Conservation (phyloP, 257 asterid species). For the Asclepias syriaca region DNA sequence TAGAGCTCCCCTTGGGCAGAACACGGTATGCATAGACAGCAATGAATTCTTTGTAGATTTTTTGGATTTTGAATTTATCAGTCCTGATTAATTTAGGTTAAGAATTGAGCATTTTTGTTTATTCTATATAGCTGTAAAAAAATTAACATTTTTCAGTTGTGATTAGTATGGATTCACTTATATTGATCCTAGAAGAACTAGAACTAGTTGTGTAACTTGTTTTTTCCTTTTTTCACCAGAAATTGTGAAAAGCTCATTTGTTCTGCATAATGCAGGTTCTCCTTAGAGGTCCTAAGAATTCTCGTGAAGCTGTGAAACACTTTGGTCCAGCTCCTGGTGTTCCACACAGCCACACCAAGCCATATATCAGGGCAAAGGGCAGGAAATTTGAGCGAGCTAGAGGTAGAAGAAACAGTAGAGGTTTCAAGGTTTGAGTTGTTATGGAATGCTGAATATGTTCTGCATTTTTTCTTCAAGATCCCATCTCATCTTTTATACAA, state of each 20-base stretch:
- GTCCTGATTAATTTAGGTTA: neutral
- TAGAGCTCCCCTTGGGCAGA: conserved; percentile 92
- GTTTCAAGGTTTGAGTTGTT: conserved; percentile 55
- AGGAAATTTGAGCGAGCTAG: conserved; percentile 89
- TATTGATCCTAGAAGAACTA: neutral
- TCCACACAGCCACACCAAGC: conserved; percentile 96
- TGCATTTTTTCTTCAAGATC: conserved; percentile 2
- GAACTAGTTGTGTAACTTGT: neutral
- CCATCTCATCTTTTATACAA: neutral
- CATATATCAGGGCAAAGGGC: conserved; percentile 87
- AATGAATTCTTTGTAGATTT: neutral
- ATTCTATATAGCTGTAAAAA: neutral
- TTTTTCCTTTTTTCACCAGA: neutral
- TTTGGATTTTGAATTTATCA: neutral
- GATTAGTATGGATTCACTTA: neutral
- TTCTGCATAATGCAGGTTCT: conserved; percentile 47
- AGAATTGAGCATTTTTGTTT: neutral
- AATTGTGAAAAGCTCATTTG: neutral
- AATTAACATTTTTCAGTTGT: neutral
- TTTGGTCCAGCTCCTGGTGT: conserved; percentile 99
- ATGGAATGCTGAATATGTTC: conserved; percentile 11
- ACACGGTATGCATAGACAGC: conserved; percentile 44
- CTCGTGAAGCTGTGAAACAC: conserved; percentile 96
- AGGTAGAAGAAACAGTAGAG: conserved; percentile 80
- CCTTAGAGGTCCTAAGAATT: conserved; percentile 73